Evolutionary conservation across 2,329 filamentous ascomycete genomes (phyloP).

Genomic region (Coniochaeta sp.): DNA sequence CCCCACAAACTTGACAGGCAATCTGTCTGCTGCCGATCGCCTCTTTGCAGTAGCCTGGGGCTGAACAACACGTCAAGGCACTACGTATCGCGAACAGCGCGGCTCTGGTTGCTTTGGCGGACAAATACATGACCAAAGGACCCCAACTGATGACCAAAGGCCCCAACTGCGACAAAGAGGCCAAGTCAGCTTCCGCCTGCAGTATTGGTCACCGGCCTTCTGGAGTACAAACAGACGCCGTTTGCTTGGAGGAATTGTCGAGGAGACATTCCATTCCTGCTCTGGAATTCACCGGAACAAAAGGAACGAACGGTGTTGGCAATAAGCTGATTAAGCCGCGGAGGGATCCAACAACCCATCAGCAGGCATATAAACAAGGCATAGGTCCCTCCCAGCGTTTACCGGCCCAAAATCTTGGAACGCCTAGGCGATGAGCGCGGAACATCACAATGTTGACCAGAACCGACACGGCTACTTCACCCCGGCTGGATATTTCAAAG

Average conservation of each 20-base stretch:
- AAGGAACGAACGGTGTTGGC: background rate
- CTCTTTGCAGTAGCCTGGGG: background rate
- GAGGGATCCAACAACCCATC: background rate
- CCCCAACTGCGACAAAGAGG: no score
- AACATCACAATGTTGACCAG: background rate
- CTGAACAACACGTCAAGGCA: background rate
- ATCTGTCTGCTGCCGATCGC: background rate
- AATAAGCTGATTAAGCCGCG: background rate
- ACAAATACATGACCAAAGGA: no score
- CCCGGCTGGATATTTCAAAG: constrained; percentile 14
- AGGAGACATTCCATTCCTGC: no score
- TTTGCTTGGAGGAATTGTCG: no score
- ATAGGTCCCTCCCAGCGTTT: background rate
- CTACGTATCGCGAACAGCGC: background rate
- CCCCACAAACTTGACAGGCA: background rate
- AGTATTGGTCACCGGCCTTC: no score
- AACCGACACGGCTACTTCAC: constrained; percentile 9
- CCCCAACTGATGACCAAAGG: no score
- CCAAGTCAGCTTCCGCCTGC: no score
- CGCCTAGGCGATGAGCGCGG: constrained; percentile 12
- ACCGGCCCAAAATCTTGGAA: background rate
- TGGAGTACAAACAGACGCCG: no score
- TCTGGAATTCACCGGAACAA: no score
- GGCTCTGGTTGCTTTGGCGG: background rate
- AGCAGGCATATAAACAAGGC: background rate